phyloP scores from a whole-genome alignment of 352 stramenopile species.

The Plasmopara halstedii region DNA sequence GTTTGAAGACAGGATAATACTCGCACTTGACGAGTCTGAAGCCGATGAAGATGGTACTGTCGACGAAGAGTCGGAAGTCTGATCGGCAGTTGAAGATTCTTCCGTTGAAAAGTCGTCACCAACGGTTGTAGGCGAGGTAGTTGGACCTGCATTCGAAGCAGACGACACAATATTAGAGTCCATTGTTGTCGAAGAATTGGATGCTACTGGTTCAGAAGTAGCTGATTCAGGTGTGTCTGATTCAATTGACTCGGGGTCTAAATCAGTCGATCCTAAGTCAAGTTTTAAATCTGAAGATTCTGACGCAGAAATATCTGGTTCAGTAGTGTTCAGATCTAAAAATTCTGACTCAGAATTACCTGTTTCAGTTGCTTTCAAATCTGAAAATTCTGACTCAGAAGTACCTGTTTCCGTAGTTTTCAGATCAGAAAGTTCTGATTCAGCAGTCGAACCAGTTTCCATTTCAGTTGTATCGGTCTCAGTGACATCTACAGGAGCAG shows the following conservation, averaged over 20 bases:
- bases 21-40: slow-evolving; percentile 12
- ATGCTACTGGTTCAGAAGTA: slow-evolving; percentile 2
- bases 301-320: not conserved
- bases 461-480: too few relatives aligned
- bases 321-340: not conserved
- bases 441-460: too few relatives aligned
- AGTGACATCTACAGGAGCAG: too few relatives aligned
- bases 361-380: too few relatives aligned
- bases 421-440: too few relatives aligned
- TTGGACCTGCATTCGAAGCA: slow-evolving; percentile 26
- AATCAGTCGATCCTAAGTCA: too few relatives aligned
- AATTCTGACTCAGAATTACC: too few relatives aligned
- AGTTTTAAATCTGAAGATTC: too few relatives aligned
- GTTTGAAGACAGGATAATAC: slow-evolving; percentile 7
- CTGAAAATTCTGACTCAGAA: too few relatives aligned
- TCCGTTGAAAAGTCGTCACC: slow-evolving; percentile 9
- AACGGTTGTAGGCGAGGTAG: slow-evolving; percentile 12
- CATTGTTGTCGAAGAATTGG: slow-evolving; percentile 1
- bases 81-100: slow-evolving; percentile 6
- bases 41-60: slow-evolving; percentile 10
- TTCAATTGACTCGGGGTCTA: too few relatives aligned
- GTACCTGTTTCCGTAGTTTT: too few relatives aligned
- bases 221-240: too few relatives aligned
- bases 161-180: slow-evolving; percentile 20
- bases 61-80: slow-evolving; percentile 6